Evolutionary conservation across 768 basidiomycete genomes (phyloP), one percentile per base, ranked within the genome.

Genomic region (Suillus decipiens): DNA sequence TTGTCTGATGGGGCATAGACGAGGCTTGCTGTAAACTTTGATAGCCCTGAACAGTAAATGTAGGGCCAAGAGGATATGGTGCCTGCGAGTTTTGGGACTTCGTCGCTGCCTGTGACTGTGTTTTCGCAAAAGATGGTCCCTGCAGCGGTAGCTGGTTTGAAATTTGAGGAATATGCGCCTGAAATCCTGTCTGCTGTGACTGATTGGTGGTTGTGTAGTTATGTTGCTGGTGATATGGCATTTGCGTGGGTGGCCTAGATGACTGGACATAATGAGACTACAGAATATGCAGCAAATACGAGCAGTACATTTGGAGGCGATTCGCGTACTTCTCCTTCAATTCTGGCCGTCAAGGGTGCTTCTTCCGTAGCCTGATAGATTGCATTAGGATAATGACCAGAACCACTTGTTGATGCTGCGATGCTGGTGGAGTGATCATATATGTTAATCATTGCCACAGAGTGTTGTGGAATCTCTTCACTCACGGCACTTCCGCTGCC

Each of bases 261-360:
- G 60, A 61, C 60, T 61, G 41, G 31, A 34, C 6, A 11, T 11
- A 37, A n/a, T 50, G n/a, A 39, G 47, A 55, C 14, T 28, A 59
- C 17, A 56, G 28, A 61, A 54, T 24, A 36, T 14, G 31, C 12
- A 36, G 19, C 15, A 55, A 45, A 61, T n/a, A 28, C 8, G 14
- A 28, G 22, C 15, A 58, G 11, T 54, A 61, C 60, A 61, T 31
- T 7, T 31, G 50, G 17, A 9, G 60, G 24, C 3, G 54, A 31
- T 2, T 55, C 50, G 28, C 39, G 56, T 28, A 57, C 15, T 42
- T 57, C 69, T 63, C 78, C 77, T 33, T 74, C 76, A 15, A 79
- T 69, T n/a, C 70, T 75, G 37, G 77, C 78, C 28, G 73, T 77
- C 45, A 69, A 72, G 4, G 75, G 78, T 12, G 10, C 56, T 24